Evolutionary conservation across 1,284 basidiomycete genomes (phyloP).

Genomic region (Mrakiaceae sp.): DNA sequence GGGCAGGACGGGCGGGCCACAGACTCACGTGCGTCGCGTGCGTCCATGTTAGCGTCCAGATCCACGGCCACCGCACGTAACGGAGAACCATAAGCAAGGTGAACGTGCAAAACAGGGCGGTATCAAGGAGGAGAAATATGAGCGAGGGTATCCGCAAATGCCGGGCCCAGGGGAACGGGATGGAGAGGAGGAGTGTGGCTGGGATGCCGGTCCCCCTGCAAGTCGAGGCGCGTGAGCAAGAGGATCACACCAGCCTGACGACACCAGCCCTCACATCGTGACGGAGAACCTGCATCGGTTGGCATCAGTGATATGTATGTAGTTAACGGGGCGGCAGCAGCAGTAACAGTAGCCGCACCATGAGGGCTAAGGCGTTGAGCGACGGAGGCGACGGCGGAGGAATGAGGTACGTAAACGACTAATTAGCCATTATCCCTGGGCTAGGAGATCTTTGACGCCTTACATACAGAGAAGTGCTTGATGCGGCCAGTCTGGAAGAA

Average conservation of each 20-base stretch:
- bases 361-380: neutral
- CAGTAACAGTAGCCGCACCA: neutral
- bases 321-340: neutral
- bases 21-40: neutral
- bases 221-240: neutral
- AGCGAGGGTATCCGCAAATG: slow-evolving; percentile 3
- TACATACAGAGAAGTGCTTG: slow-evolving; percentile 8
- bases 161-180: slow-evolving; percentile 7
- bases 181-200: neutral
- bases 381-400: neutral
- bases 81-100: slow-evolving; percentile 6
- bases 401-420: neutral
- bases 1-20: neutral
- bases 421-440: neutral
- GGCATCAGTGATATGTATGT: neutral
- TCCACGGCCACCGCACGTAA: slow-evolving; percentile 12
- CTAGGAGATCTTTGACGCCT: too few relatives aligned
- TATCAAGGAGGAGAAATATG: slow-evolving; percentile 7
- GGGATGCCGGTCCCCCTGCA: slow-evolving; percentile 1
- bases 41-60: slow-evolving; percentile 2
- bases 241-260: neutral
- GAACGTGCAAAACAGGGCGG: slow-evolving; percentile 10
- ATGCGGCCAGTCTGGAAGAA: slow-evolving; percentile 3
- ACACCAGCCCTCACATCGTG: neutral
- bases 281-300: neutral